Conservation (phyloP, 179 eudicot genomes). For the Gypsophila paniculata region DNA sequence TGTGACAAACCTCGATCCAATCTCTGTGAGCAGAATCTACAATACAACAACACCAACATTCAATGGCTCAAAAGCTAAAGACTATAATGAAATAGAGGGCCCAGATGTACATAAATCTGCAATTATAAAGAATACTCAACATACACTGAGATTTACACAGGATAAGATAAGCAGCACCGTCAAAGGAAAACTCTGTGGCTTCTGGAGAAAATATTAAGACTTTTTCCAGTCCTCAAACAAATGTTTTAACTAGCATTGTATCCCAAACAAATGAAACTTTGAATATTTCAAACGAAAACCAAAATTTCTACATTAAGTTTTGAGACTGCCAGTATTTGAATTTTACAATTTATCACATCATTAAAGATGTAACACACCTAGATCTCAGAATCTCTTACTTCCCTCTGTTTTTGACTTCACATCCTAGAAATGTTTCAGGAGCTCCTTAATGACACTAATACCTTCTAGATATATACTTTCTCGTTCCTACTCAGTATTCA, state of each 20-base stretch:
- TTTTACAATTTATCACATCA: background rate
- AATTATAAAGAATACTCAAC: background rate
- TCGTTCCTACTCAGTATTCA: too few relatives aligned
- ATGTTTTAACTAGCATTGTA: background rate
- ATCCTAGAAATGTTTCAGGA: background rate
- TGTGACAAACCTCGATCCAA: constrained; percentile 96
- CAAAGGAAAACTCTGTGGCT: background rate
- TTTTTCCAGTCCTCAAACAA: background rate
- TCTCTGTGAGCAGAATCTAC: constrained; percentile 85
- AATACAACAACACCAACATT: background rate
- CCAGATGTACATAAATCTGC: constrained; percentile 32
- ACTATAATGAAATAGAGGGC: background rate
- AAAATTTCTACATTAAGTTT: background rate
- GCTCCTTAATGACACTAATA: background rate
- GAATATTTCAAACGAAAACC: background rate
- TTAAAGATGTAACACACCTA: background rate
- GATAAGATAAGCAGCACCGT: background rate
- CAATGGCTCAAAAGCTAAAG: background rate
- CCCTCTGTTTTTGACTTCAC: background rate
- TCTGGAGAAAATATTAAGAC: background rate
- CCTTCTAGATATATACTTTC: background rate
- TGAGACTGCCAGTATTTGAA: background rate
- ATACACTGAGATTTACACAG: constrained; percentile 4
- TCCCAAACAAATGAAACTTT: background rate
- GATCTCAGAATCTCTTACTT: background rate